Evolutionary conservation across 1,284 basidiomycete genomes (phyloP).

Genomic region (Cryptococcus jaspeensis): DNA sequence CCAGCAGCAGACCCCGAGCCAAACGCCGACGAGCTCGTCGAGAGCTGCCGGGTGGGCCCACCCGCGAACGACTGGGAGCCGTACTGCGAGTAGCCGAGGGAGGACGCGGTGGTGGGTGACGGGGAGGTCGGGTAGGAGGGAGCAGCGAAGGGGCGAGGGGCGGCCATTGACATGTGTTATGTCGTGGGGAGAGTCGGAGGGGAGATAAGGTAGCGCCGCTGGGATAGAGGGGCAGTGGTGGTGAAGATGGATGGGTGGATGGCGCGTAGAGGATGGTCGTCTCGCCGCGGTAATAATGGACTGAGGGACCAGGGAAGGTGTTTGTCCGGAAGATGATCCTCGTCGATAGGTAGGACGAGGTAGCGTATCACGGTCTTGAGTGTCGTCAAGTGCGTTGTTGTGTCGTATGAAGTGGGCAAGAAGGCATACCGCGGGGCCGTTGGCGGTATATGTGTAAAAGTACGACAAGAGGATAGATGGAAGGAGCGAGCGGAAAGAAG

Average conservation of each 20-base stretch:
- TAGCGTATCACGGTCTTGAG: no score
- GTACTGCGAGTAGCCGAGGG: slow-evolving; percentile 36
- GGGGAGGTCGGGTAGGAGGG: slow-evolving; percentile 27
- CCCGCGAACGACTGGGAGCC: slow-evolving; percentile 25
- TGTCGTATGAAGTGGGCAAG: no score
- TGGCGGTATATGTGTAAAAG: no score
- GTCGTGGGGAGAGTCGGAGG: background rate
- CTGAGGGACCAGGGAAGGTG: background rate
- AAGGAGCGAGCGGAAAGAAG: no score
- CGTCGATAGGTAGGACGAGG: no score
- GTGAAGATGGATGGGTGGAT: background rate
- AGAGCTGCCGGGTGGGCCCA: slow-evolving; percentile 10
- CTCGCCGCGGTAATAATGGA: background rate
- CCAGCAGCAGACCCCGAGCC: slow-evolving; percentile 2
- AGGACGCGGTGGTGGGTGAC: slow-evolving; percentile 34
- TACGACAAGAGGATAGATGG: no score
- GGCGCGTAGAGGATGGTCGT: background rate
- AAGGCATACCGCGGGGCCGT: no score
- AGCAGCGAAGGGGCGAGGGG: slow-evolving; percentile 20
- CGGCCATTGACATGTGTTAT: slow-evolving; percentile 21
- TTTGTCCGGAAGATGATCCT: no score
- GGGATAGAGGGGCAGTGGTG: background rate
- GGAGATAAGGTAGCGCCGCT: background rate
- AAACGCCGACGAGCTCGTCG: slow-evolving; percentile 14
- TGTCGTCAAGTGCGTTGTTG: no score